A percentile compares a stretch with the other conserved stretches of the same genome.
phyloP scores from a whole-genome alignment of 352 stramenopile species.

The Globisporangium emineosum region DNA sequence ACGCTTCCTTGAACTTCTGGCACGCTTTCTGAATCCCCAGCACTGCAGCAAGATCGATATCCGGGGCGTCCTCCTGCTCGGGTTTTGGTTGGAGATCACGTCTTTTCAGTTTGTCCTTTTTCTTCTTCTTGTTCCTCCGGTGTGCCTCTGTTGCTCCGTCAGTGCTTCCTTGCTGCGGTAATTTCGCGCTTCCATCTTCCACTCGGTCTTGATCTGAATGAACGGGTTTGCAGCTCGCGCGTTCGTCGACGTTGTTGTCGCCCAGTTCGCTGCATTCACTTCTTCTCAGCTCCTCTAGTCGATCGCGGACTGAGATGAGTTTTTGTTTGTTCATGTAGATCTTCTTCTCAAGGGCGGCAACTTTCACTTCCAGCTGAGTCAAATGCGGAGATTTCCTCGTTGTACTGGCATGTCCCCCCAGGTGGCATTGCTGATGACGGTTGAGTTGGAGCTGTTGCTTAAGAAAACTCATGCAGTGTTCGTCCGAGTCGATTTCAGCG shows the following conservation, averaged over 20 bases:
- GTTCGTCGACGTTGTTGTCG: background rate
- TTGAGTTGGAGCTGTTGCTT: constrained; percentile 17
- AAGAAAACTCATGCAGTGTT: constrained; percentile 32
- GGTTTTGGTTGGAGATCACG: background rate
- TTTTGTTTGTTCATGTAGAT: background rate
- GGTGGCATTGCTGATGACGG: background rate
- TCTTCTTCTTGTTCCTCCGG: background rate
- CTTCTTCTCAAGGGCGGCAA: constrained; percentile 3
- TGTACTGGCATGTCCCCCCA: background rate
- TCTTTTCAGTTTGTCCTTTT: background rate
- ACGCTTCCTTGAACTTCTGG: background rate
- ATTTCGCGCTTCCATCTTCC: background rate
- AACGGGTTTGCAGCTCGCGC: background rate
- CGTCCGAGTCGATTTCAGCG: constrained; percentile 39
- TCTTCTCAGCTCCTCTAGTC: background rate
- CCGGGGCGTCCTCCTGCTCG: background rate
- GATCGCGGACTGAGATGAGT: background rate
- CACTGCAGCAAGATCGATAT: background rate
- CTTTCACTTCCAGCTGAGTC: constrained; percentile 1
- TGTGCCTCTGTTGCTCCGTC: background rate
- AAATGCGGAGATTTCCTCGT: background rate
- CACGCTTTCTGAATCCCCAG: background rate
- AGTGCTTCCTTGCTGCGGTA: background rate
- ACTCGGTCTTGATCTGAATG: background rate
- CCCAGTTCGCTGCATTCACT: background rate